Evolutionary conservation across 495 filamentous ascomycete genomes (phyloP), one percentile per base, ranked within the genome.

Genomic region (Rhypophila decipiens): DNA sequence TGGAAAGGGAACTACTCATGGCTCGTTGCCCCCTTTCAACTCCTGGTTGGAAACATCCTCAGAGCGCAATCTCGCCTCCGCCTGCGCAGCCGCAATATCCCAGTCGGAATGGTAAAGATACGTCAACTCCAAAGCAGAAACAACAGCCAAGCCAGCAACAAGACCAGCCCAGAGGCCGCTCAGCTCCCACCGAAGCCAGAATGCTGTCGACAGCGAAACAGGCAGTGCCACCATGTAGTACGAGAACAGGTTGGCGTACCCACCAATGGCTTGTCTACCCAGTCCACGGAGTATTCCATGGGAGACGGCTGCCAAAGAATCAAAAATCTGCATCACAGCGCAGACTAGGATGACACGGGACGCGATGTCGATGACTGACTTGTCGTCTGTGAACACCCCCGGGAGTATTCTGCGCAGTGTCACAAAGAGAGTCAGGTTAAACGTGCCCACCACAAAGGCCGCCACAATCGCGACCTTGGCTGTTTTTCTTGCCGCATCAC

Each of bases 161-260:
- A 87, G 69, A 18, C 84, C 84, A 20, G 70, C 67, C 88, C 88
- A 91, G 20, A 94, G 66, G 8, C 88, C 84, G 45, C 75, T 66
- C 36, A 90, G 63, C 22, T 79, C 74, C 84, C 83, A 88, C 23
- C 65, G 63, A 7, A 88, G 61, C 0, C 73, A 76, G 63, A 90
- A 90, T 0, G 76, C 80, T 0, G 79, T 79, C 2, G 78, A 78
- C 56, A 88, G 78, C 41, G 81, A 85, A 43, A 91, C 74, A 0
- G 88, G 88, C 66, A 94, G 77, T 0, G 83, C 88, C 36, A 91
- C 69, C 4, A 69, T 70, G 67, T 94, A 94, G 65, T 91, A 94
- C 24, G 80, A 82, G 52, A 89, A 80, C 0, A 94, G 57, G 50
- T 85, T 85, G 12, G 88, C 77, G 55, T 86, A 90, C 1, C 86